phyloP scores from a whole-genome alignment of 2,329 filamentous ascomycete species.

The Rhynchosporium agropyri region DNA sequence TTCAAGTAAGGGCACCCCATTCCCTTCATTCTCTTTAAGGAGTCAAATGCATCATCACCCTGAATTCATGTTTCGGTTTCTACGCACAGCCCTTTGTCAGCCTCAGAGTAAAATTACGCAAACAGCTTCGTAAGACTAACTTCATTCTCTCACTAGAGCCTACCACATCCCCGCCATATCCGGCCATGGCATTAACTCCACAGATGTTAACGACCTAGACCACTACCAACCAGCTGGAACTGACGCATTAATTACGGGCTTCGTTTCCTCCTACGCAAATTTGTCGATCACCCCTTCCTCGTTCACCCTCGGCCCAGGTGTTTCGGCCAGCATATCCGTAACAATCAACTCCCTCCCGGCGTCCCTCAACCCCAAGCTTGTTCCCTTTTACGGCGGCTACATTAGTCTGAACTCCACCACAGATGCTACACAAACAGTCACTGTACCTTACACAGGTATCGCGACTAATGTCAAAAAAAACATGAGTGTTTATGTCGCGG shows the following conservation, averaged over 20 bases:
- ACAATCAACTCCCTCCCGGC: conserved; percentile 27
- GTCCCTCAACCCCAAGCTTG: background rate
- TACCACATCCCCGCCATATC: background rate
- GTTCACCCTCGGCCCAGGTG: conserved; percentile 30
- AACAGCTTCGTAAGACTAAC: conserved; percentile 7
- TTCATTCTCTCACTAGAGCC: background rate
- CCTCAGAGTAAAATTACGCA: background rate
- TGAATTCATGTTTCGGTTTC: too few species aligned
- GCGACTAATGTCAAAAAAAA: background rate
- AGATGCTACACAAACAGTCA: background rate
- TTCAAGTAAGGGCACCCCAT: conserved; percentile 31
- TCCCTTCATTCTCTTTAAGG: background rate
- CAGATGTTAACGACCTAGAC: conserved; percentile 28
- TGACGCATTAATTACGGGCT: conserved; percentile 22
- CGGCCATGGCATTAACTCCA: background rate
- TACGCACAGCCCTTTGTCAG: too few species aligned
- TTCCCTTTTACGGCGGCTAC: conserved; percentile 12
- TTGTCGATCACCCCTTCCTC: conserved; percentile 31
- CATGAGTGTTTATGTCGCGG: too few species aligned
- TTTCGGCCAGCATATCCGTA: conserved; percentile 29
- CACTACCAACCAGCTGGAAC: background rate
- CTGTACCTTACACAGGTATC: conserved; percentile 11
- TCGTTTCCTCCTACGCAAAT: conserved; percentile 18
- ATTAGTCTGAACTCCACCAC: background rate
- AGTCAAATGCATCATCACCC: too few species aligned